phyloP scores from a whole-genome alignment of 257 asterid genomes.

The Solanum lignicaule region DNA sequence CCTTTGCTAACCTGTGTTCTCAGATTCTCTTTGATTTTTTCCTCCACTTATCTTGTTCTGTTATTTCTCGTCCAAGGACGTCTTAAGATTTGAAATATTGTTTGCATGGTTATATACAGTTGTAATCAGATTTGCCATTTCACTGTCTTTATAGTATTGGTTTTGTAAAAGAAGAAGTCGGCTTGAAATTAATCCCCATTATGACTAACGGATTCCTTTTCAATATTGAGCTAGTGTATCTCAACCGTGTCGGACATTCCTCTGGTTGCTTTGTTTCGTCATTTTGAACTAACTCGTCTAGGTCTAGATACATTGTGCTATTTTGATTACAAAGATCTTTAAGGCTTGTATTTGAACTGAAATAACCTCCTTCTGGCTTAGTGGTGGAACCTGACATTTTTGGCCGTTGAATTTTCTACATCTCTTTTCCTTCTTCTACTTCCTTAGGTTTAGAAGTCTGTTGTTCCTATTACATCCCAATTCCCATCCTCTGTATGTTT shows the following conservation, averaged over 20 bases:
- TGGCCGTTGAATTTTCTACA: background rate
- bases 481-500: conserved; percentile 3
- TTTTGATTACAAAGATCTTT: background rate
- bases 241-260: background rate
- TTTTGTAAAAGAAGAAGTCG: background rate
- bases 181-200: background rate
- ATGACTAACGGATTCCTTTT: background rate
- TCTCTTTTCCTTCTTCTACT: background rate
- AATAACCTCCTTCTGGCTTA: background rate
- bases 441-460: background rate
- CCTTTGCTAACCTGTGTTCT: background rate
- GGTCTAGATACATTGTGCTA: background rate
- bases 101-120: background rate
- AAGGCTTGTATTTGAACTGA: background rate
- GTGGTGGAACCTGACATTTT: background rate
- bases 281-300: background rate
- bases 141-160: background rate
- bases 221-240: background rate
- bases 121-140: background rate
- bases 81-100: background rate
- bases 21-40: background rate
- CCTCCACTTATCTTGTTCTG: background rate
- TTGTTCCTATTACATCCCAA: background rate
- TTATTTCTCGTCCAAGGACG: background rate
- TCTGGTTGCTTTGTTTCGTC: background rate